Percentiles rank a stretch among this genome's conserved stretches.
phyloP scores from a whole-genome alignment of 2,329 filamentous ascomycete genomes.

The Fusarium aywerte region DNA sequence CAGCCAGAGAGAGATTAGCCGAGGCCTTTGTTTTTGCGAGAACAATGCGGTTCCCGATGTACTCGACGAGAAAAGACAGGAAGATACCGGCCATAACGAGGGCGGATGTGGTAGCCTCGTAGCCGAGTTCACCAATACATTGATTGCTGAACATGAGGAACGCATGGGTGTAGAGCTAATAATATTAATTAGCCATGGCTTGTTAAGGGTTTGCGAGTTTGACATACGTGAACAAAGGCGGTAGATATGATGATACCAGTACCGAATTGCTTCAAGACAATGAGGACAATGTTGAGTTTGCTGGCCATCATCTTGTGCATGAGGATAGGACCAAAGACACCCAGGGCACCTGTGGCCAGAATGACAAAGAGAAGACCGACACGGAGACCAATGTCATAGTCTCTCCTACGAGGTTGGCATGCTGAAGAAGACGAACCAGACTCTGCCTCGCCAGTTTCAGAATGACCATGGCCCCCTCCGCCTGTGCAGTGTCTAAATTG shows the following conservation, averaged over 20 bases:
- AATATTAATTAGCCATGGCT: not conserved
- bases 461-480: constrained; percentile 54
- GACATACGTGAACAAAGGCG: constrained; percentile 72
- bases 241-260: constrained; percentile 79
- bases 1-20: constrained; percentile 37
- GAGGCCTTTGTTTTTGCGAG: constrained; percentile 50
- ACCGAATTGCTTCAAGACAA: constrained; percentile 77
- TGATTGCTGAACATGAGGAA: constrained; percentile 76
- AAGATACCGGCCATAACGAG: constrained; percentile 80
- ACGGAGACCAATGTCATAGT: constrained; percentile 76
- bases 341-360: constrained; percentile 73
- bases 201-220: not conserved
- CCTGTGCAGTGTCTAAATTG: constrained; percentile 66
- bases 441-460: constrained; percentile 21
- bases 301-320: constrained; percentile 67
- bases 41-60: constrained; percentile 69
- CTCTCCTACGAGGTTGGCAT: constrained; percentile 59
- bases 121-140: constrained; percentile 73
- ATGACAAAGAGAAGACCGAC: constrained; percentile 79
- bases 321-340: constrained; percentile 75
- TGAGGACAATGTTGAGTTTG: constrained; percentile 63
- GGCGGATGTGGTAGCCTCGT: constrained; percentile 75
- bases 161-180: constrained; percentile 78
- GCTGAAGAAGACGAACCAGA: constrained; percentile 47
- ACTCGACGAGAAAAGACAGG: constrained; percentile 78